Conservation (phyloP, 2,329 filamentous ascomycete genomes). For the Leptographium lundbergii region DNA sequence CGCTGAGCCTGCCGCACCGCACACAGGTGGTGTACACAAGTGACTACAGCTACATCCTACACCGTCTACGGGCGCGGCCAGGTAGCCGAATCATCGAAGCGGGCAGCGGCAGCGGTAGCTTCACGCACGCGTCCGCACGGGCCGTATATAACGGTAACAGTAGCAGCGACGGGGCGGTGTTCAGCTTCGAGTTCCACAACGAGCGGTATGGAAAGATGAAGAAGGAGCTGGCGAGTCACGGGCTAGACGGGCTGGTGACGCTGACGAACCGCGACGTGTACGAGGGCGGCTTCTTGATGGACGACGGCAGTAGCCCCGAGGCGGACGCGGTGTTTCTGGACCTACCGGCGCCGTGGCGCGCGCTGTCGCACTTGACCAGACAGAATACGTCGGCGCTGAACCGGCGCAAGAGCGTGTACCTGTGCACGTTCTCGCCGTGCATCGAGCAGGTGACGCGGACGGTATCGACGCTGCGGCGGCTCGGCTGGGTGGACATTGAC, state of each 20-base stretch:
- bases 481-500: conserved; percentile 83
- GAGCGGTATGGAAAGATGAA: conserved; percentile 57
- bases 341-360: conserved; percentile 69
- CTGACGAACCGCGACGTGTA: conserved; percentile 74
- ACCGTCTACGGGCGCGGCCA: conserved; percentile 60
- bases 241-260: conserved; percentile 47
- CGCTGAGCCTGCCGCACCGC: conserved; percentile 63
- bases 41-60: conserved; percentile 75
- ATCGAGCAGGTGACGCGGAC: conserved; percentile 92
- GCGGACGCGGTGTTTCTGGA: conserved; percentile 69
- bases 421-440: conserved; percentile 94
- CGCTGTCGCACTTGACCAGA: conserved; percentile 62
- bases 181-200: conserved; percentile 73
- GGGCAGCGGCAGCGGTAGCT: conserved; percentile 73
- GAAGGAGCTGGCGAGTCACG: conserved; percentile 57
- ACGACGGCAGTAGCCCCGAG: conserved; percentile 42
- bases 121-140: conserved; percentile 65
- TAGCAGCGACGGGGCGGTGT: conserved; percentile 52
- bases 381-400: conserved; percentile 47
- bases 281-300: conserved; percentile 55
- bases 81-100: conserved; percentile 67
- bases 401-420: conserved; percentile 55
- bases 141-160: conserved; percentile 50
- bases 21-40: conserved; percentile 82
- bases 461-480: conserved; percentile 62